Conservation (phyloP, 169 alveolate species). For the Plasmodium fragile region DNA sequence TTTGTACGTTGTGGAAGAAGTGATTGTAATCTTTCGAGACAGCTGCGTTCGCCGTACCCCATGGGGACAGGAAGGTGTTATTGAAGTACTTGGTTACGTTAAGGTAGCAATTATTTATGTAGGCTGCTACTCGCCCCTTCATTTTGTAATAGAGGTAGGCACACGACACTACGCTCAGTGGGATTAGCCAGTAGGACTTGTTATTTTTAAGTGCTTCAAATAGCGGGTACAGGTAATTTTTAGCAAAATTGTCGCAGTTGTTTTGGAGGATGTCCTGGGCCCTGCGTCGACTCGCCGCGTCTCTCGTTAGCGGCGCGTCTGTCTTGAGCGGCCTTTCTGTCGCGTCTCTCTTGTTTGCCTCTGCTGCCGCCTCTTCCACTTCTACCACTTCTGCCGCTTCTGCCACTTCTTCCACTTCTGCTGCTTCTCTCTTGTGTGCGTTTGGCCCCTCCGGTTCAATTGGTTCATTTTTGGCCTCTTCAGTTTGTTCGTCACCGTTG, state of each 20-base stretch:
- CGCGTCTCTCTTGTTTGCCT: background rate
- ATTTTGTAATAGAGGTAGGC: conserved; percentile 44
- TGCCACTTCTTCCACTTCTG: too few species aligned
- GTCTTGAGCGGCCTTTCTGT: too few species aligned
- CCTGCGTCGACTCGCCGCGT: background rate
- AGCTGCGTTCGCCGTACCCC: background rate
- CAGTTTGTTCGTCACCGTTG: background rate
- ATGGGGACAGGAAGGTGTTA: background rate
- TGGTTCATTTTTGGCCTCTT: background rate
- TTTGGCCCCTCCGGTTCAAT: background rate
- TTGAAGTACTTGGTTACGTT: conserved; percentile 1
- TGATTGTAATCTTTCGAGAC: conserved; percentile 36
- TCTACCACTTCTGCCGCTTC: too few species aligned
- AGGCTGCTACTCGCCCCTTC: background rate
- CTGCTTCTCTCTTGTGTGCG: background rate
- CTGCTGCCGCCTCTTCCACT: too few species aligned
- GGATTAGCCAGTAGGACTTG: conserved; percentile 56
- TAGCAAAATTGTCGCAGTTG: background rate
- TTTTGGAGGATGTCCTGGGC: background rate
- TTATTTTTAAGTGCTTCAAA: conserved; percentile 14
- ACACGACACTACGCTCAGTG: conserved; percentile 18
- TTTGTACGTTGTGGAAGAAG: conserved; percentile 50
- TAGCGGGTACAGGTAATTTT: background rate
- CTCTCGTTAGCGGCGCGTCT: background rate
- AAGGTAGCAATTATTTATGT: background rate